These are phyloP conservation scores for Trichophaea hybrida DNA, from an alignment of 2,329 filamentous ascomycete genomes.

Conservation along the genomic window DNA sequence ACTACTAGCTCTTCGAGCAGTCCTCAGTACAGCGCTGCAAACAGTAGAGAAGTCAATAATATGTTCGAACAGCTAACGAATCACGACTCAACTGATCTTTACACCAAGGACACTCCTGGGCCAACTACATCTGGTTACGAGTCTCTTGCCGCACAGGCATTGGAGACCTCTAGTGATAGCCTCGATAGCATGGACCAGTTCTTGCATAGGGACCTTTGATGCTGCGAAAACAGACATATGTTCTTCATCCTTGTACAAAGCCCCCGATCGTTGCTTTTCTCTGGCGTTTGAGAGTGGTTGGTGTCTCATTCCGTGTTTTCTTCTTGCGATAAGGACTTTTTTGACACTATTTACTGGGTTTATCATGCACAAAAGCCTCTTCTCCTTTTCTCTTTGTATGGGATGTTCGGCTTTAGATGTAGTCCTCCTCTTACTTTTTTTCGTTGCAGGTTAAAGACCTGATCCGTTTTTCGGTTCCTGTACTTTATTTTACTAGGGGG, in stretches of 20 bases:
- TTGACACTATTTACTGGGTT: conserved; percentile 16
- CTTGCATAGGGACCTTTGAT: conserved; percentile 2
- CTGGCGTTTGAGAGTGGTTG: conserved; percentile 8
- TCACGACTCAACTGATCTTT: conserved; percentile 19
- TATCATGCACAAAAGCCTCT: conserved; percentile 12
- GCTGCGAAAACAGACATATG: not conserved
- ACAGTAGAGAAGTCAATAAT: conserved; percentile 15
- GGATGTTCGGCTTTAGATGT: too few species aligned
- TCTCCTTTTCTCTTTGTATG: not conserved
- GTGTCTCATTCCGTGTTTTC: conserved; percentile 10
- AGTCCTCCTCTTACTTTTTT: not conserved
- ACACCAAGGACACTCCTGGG: conserved; percentile 14
- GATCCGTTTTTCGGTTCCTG: not conserved
- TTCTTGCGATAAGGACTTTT: conserved; percentile 4
- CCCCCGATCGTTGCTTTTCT: conserved; percentile 9
- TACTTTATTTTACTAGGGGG: not conserved
- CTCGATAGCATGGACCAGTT: conserved; percentile 16
- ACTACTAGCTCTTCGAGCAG: conserved; percentile 15
- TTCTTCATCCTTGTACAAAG: conserved; percentile 6
- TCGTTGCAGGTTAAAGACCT: not conserved
- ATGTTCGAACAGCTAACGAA: conserved; percentile 23
- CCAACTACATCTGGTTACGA: conserved; percentile 10
- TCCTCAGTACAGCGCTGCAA: conserved; percentile 13
- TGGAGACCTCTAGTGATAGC: not conserved
- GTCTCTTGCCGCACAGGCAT: conserved; percentile 11